A percentile compares a stretch with the other conserved stretches of the same genome.
Conservation (phyloP, 2,329 filamentous ascomycete species). For the Cyphellophora europaea region DNA sequence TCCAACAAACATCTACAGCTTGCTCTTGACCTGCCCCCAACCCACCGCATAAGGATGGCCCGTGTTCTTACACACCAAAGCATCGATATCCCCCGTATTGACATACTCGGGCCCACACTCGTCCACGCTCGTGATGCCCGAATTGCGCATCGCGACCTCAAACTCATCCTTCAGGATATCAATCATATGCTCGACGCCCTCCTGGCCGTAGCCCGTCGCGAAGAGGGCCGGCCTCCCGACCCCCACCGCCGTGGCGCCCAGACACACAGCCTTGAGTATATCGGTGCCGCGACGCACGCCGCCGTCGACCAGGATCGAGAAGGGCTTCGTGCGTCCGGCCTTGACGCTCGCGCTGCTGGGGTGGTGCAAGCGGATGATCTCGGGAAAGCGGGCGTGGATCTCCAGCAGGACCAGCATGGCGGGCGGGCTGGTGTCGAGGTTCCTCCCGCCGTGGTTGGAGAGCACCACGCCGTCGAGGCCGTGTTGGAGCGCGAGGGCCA, state of each 20-base stretch:
- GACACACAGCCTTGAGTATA: conserved; percentile 44
- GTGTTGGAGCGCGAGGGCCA: conserved; percentile 39
- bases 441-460: conserved; percentile 52
- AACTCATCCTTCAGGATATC: conserved; percentile 41
- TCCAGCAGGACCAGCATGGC: conserved; percentile 44
- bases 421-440: conserved; percentile 42
- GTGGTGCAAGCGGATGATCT: conserved; percentile 35
- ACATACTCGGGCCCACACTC: conserved; percentile 35
- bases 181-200: conserved; percentile 45
- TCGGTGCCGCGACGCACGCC: conserved; percentile 46
- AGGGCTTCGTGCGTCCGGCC: conserved; percentile 9
- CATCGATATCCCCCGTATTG: conserved; percentile 41
- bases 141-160: conserved; percentile 39
- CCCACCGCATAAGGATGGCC: conserved; percentile 33
- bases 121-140: conserved; percentile 35
- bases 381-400: conserved; percentile 40
- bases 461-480: conserved; percentile 47
- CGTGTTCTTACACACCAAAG: conserved; percentile 32
- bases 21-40: conserved; percentile 6
- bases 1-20: too few relatives aligned
- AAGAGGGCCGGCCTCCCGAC: conserved; percentile 46
- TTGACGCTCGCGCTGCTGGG: conserved; percentile 11
- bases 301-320: conserved; percentile 46
- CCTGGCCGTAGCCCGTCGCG: conserved; percentile 44
- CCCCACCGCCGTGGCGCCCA: conserved; percentile 46